Conservation (phyloP, 2,329 filamentous ascomycete species). For the Elsinoe perseae region DNA sequence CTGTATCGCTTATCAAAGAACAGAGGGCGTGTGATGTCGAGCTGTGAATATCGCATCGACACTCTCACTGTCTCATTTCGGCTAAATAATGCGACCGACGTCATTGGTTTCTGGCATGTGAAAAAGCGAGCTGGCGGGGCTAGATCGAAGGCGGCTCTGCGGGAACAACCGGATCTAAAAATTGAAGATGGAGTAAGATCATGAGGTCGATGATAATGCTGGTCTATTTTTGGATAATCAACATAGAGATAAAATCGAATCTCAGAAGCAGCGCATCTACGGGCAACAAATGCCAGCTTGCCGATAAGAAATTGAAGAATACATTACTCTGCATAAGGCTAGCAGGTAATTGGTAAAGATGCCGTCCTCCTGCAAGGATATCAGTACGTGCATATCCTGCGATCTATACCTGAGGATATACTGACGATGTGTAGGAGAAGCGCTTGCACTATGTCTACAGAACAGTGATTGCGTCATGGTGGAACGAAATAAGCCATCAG, state of each 20-base stretch:
- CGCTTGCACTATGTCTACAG: slow-evolving; percentile 89
- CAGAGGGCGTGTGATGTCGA: neutral
- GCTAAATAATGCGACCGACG: neutral
- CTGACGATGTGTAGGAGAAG: slow-evolving; percentile 56
- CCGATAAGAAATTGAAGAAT: neutral
- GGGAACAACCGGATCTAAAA: slow-evolving; percentile 4
- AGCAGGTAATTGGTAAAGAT: slow-evolving; percentile 40
- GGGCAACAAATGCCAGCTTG: neutral
- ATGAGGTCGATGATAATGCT: neutral
- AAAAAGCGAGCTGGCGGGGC: neutral
- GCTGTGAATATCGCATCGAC: neutral
- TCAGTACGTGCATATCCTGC: slow-evolving; percentile 55
- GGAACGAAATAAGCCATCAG: slow-evolving; percentile 73
- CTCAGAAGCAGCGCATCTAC: neutral
- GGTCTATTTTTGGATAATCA: neutral
- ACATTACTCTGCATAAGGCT: neutral
- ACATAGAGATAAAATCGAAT: no score
- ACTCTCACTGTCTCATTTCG: neutral
- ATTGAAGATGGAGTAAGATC: neutral
- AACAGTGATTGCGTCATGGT: slow-evolving; percentile 95
- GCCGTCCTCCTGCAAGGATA: slow-evolving; percentile 95
- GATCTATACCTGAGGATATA: slow-evolving; percentile 11
- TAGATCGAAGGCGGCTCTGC: slow-evolving; percentile 7
- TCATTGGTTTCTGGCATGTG: slow-evolving; percentile 13
- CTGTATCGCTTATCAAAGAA: neutral